Conservation (phyloP, 2,329 filamentous ascomycete genomes). For the Pyricularia sp. region DNA sequence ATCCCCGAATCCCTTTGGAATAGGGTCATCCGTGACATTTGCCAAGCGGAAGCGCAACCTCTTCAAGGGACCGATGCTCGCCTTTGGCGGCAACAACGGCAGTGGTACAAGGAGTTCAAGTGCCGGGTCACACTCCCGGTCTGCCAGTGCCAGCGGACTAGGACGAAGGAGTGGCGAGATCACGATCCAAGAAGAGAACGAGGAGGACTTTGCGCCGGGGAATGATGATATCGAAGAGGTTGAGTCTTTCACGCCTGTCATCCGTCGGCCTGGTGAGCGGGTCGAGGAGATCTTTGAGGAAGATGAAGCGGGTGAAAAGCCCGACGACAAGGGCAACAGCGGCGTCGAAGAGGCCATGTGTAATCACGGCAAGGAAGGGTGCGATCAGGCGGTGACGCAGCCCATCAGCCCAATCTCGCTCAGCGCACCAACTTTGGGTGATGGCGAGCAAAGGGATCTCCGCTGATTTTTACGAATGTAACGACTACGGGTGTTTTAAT, state of each 20-base stretch:
- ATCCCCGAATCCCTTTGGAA: constrained; percentile 37
- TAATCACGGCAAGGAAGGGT: background rate
- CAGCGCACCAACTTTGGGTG: background rate
- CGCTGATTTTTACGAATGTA: background rate
- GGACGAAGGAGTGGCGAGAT: constrained; percentile 62
- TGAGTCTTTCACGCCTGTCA: constrained; percentile 42
- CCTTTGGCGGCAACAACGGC: constrained; percentile 27
- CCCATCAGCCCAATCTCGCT: constrained; percentile 6
- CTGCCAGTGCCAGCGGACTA: constrained; percentile 46
- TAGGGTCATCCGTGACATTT: constrained; percentile 51
- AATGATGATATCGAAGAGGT: constrained; percentile 43
- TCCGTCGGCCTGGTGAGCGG: constrained; percentile 27
- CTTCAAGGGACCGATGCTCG: constrained; percentile 67
- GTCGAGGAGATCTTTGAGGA: constrained; percentile 35
- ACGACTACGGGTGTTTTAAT: background rate
- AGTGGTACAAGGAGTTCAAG: constrained; percentile 23
- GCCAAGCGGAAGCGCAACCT: constrained; percentile 69
- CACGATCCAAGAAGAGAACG: constrained; percentile 53
- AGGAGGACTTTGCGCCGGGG: constrained; percentile 17
- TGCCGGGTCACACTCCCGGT: constrained; percentile 34
- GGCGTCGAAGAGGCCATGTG: background rate
- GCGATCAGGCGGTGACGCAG: background rate
- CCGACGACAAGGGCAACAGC: background rate
- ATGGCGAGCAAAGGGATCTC: background rate
- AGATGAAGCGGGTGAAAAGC: background rate